phyloP scores from a whole-genome alignment of 257 asterid genomes.

The Solanum virginianum region DNA sequence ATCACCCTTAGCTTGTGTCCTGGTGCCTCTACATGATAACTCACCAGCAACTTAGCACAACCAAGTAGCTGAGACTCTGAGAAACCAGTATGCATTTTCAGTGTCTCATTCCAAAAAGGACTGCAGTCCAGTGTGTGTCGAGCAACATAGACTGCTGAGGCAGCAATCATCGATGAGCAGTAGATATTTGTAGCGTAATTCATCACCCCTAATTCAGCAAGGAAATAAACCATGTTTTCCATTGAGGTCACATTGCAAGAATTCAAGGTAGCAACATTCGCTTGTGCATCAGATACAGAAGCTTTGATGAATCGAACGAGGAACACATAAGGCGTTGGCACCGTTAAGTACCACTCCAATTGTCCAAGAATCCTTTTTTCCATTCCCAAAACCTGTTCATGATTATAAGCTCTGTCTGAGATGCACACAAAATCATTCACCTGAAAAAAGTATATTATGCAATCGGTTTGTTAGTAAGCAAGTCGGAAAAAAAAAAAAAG shows the following conservation, averaged over 20 bases:
- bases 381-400: slow-evolving; percentile 49
- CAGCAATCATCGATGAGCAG: slow-evolving; percentile 85
- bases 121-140: slow-evolving; percentile 35
- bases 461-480: background rate
- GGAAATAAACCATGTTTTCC: slow-evolving; percentile 52
- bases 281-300: slow-evolving; percentile 35
- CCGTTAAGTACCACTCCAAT: slow-evolving; percentile 69
- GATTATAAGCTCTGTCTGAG: slow-evolving; percentile 48
- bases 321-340: slow-evolving; percentile 81
- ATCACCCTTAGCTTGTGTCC: slow-evolving; percentile 45
- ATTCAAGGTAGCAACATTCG: background rate
- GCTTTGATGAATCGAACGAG: slow-evolving; percentile 81
- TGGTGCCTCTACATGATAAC: slow-evolving; percentile 32
- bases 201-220: slow-evolving; percentile 85
- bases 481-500: background rate
- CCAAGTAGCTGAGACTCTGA: slow-evolving; percentile 48
- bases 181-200: slow-evolving; percentile 44
- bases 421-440: slow-evolving; percentile 68
- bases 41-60: slow-evolving; percentile 52
- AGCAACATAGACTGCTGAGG: slow-evolving; percentile 85
- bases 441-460: slow-evolving; percentile 10
- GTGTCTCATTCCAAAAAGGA: slow-evolving; percentile 73
- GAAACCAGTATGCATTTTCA: slow-evolving; percentile 60
- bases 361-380: slow-evolving; percentile 65
- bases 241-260: slow-evolving; percentile 13